phyloP scores from a whole-genome alignment of 176 grass and related monocot genomes.

The Phoenix dactylifera region DNA sequence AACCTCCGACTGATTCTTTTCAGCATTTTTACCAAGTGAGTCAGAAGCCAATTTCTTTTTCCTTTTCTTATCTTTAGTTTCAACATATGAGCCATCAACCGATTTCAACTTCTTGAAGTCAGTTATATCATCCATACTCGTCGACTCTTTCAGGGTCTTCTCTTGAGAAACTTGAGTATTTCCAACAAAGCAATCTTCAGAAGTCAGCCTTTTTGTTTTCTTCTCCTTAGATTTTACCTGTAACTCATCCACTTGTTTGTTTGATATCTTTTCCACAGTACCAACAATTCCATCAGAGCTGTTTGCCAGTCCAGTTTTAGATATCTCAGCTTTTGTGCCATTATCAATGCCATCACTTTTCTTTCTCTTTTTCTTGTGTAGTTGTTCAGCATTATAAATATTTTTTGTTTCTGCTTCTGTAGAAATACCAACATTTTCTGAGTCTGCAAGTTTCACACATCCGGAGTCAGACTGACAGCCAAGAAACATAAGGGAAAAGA shows the following conservation, averaged over 20 bases:
- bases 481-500: not conserved
- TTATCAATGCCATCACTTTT: not conserved
- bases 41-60: constrained; percentile 33
- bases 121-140: not conserved
- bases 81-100: not conserved
- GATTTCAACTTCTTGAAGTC: constrained; percentile 13
- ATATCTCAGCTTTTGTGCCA: not conserved
- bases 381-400: not conserved
- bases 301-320: not conserved
- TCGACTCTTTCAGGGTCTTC: constrained; percentile 9
- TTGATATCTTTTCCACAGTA: not conserved
- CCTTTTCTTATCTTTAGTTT: constrained; percentile 41
- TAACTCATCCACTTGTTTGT: not conserved
- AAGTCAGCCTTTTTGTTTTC: not conserved
- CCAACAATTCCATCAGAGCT: not conserved
- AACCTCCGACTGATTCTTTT: not conserved
- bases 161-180: not conserved
- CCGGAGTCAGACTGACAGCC: not conserved
- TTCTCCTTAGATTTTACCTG: constrained; percentile 3
- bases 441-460: constrained; percentile 8
- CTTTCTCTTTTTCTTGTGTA: constrained; percentile 45
- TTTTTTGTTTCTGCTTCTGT: not conserved
- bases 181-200: no score
- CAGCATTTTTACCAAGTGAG: not conserved
- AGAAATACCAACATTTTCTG: constrained; percentile 5